phyloP scores from a whole-genome alignment of 495 filamentous ascomycete genomes.

The Penicillium manginii region DNA sequence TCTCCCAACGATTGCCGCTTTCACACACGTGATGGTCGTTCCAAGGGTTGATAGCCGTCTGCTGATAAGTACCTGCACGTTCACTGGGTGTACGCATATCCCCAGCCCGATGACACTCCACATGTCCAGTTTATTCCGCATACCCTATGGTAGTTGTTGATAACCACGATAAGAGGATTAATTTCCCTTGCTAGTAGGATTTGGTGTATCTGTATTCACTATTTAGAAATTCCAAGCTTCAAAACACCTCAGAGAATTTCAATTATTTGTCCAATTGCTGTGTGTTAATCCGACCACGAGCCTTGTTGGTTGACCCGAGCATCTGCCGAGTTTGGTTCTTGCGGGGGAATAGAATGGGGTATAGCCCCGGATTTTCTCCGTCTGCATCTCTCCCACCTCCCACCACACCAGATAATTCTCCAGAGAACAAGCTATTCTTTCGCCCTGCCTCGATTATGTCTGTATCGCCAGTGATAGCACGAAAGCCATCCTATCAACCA shows the following conservation, averaged over 20 bases:
- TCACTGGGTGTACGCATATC: slow-evolving; percentile 5
- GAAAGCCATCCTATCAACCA: slow-evolving; percentile 23
- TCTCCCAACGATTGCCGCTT: neutral
- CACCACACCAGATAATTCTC: neutral
- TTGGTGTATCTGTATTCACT: no score
- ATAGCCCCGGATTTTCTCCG: slow-evolving; percentile 14
- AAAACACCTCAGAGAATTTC: no score
- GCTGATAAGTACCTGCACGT: slow-evolving; percentile 9
- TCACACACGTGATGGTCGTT: slow-evolving; percentile 4
- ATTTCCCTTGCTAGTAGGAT: no score
- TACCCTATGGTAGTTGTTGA: neutral
- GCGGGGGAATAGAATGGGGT: slow-evolving; percentile 4
- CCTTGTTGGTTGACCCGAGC: slow-evolving; percentile 1
- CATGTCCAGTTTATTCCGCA: slow-evolving; percentile 1
- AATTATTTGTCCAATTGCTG: no score
- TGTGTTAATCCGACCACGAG: neutral
- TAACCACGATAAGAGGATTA: neutral
- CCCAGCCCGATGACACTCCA: neutral
- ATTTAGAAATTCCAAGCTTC: no score
- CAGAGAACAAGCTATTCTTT: neutral
- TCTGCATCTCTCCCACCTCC: neutral
- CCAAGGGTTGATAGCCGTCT: slow-evolving; percentile 1
- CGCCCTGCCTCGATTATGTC: neutral
- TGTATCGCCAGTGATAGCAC: neutral
- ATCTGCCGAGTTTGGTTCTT: slow-evolving; percentile 4